Evolutionary conservation across 2,329 filamentous ascomycete genomes (phyloP).

Genomic region (Thielaviopsis ethacetica): DNA sequence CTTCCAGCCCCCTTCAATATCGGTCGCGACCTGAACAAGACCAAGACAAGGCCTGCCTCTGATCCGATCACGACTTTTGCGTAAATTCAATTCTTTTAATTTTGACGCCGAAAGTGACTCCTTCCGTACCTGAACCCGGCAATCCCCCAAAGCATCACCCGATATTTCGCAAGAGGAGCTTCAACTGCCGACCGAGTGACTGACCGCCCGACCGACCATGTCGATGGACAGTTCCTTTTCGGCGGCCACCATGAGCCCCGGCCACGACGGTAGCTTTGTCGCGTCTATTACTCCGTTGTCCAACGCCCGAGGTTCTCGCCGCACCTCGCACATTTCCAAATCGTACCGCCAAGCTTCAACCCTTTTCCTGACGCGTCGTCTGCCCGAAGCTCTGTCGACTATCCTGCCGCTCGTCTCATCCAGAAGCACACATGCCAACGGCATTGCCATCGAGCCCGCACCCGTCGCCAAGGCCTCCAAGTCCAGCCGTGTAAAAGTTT

Average conservation of each 20-base stretch:
- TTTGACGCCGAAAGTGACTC: not conserved
- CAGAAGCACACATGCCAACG: constrained; percentile 28
- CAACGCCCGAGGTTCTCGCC: constrained; percentile 37
- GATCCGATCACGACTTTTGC: not conserved
- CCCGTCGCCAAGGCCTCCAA: constrained; percentile 67
- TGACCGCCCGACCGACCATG: constrained; percentile 19
- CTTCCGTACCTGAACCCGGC: not conserved
- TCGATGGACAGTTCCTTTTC: constrained; percentile 26
- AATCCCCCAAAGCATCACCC: not conserved
- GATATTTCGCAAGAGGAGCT: not conserved
- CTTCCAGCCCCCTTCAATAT: not conserved
- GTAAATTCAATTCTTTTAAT: not conserved
- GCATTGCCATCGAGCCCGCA: constrained; percentile 37
- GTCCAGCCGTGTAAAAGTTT: constrained; percentile 81
- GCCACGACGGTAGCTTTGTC: constrained; percentile 28
- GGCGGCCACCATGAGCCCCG: constrained; percentile 29
- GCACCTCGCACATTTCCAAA: constrained; percentile 65
- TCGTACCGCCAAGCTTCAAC: constrained; percentile 89
- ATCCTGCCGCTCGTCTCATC: constrained; percentile 67
- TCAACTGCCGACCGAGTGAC: not conserved
- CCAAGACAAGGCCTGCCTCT: not conserved
- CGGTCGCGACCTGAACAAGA: not conserved
- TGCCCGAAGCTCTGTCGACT: constrained; percentile 76
- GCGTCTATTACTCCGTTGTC: constrained; percentile 56
- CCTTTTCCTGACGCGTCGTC: constrained; percentile 81